These are phyloP conservation scores for Monosporascus cannonballus DNA, from an alignment of 2,329 filamentous ascomycete species.

Conservation along the genomic window DNA sequence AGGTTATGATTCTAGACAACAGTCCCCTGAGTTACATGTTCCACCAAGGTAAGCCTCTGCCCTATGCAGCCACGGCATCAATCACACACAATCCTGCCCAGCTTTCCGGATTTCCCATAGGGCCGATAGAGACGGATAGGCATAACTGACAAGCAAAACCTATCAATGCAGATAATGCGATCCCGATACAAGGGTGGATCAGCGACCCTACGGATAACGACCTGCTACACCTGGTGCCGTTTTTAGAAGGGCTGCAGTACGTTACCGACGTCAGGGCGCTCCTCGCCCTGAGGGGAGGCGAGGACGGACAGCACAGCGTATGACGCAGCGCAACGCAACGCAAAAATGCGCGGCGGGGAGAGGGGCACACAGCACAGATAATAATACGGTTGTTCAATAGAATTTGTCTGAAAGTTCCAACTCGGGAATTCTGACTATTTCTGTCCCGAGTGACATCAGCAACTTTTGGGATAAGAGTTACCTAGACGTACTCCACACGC, in stretches of 20 bases:
- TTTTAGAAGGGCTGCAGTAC: constrained; percentile 92
- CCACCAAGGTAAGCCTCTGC: constrained; percentile 70
- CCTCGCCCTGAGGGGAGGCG: constrained; percentile 80
- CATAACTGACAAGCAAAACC: constrained; percentile 10
- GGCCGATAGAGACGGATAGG: background rate
- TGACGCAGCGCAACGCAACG: background rate
- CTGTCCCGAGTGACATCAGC: too few species aligned
- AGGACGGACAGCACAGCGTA: constrained; percentile 53
- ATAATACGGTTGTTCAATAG: background rate
- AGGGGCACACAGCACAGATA: background rate
- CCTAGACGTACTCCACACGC: too few species aligned
- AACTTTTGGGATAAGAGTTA: too few species aligned
- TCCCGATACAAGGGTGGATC: constrained; percentile 99
- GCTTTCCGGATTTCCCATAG: too few species aligned
- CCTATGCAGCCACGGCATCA: too few species aligned
- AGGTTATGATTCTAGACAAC: constrained; percentile 98
- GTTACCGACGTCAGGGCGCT: constrained; percentile 92
- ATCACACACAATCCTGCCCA: too few species aligned
- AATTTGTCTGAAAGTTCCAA: too few species aligned
- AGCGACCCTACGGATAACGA: constrained; percentile 97
- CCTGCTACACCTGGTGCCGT: constrained; percentile 82
- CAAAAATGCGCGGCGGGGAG: background rate
- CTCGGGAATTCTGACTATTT: too few species aligned
- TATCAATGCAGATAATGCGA: constrained; percentile 74
- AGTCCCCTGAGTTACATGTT: constrained; percentile 98